Conservation (phyloP, 139 green algal genomes). For the Asterochloris erici region DNA sequence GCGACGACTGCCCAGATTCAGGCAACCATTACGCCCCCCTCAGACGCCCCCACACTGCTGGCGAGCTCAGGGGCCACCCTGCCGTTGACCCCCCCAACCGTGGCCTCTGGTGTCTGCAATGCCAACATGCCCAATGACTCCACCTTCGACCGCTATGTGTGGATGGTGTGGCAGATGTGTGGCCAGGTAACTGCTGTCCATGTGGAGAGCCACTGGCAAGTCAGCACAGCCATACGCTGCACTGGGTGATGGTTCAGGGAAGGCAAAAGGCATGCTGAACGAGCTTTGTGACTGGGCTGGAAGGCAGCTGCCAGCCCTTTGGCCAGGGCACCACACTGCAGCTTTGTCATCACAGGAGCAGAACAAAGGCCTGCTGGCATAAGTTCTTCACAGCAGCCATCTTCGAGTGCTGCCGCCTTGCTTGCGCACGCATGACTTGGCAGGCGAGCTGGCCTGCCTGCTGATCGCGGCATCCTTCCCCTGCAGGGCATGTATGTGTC, state of each 20-base stretch:
- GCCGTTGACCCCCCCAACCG: not conserved
- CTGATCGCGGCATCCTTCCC: not conserved
- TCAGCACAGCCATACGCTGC: no score
- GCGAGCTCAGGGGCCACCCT: not conserved
- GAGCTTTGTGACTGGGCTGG: no score
- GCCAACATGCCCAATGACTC: conserved; percentile 1
- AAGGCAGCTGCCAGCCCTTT: no score
- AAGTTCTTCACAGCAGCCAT: no score
- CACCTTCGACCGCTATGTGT: conserved; percentile 12
- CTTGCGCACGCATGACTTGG: no score
- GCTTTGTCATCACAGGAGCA: no score
- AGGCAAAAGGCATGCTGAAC: no score
- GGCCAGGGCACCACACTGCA: no score
- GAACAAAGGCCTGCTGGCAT: no score
- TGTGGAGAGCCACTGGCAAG: no score
- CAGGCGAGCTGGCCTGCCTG: no score
- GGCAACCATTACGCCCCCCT: not conserved
- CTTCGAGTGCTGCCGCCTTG: not conserved
- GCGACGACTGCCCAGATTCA: conserved; percentile 7
- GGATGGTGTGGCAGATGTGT: conserved; percentile 6
- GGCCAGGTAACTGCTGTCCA: not conserved
- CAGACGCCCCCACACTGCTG: conserved; percentile 4
- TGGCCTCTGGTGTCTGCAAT: not conserved
- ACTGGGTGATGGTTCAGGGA: no score
- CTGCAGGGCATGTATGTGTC: conserved; percentile 27